Conservation (phyloP, 768 basidiomycete species). For the Megacollybia marginata region DNA sequence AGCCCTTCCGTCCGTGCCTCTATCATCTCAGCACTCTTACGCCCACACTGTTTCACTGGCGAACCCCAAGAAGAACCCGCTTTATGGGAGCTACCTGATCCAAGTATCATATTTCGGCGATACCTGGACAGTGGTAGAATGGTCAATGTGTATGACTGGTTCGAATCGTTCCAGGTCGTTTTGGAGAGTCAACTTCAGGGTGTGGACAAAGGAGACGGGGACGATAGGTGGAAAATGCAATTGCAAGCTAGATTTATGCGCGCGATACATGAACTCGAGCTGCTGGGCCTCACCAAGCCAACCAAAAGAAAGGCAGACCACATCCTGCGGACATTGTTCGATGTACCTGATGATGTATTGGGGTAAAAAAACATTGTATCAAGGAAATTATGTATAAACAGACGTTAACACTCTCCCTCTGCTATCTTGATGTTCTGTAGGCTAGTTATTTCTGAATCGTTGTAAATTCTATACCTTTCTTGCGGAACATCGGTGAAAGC, state of each 20-base stretch:
- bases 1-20: conserved; percentile 65
- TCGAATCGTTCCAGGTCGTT: conserved; percentile 62
- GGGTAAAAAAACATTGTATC: neutral
- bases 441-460: conserved; percentile 26
- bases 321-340: conserved; percentile 62
- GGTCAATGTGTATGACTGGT: conserved; percentile 90
- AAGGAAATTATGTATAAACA: neutral
- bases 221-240: conserved; percentile 52
- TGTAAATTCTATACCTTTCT: conserved; percentile 25
- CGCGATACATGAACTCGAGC: conserved; percentile 76
- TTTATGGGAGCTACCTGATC: conserved; percentile 60
- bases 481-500: conserved; percentile 27
- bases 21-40: conserved; percentile 51
- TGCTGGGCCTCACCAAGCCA: conserved; percentile 73
- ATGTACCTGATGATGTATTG: conserved; percentile 20
- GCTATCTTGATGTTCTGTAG: conserved; percentile 29
- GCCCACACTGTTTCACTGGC: conserved; percentile 42
- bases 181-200: conserved; percentile 50
- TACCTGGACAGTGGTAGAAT: conserved; percentile 75
- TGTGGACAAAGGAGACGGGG: conserved; percentile 20
- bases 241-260: conserved; percentile 75
- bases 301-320: conserved; percentile 75
- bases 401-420: conserved; percentile 25
- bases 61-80: conserved; percentile 17
- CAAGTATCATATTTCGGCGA: conserved; percentile 65